Evolutionary conservation across 805 yeast species (phyloP).

Genomic region (Teunomyces aglyptinius): DNA sequence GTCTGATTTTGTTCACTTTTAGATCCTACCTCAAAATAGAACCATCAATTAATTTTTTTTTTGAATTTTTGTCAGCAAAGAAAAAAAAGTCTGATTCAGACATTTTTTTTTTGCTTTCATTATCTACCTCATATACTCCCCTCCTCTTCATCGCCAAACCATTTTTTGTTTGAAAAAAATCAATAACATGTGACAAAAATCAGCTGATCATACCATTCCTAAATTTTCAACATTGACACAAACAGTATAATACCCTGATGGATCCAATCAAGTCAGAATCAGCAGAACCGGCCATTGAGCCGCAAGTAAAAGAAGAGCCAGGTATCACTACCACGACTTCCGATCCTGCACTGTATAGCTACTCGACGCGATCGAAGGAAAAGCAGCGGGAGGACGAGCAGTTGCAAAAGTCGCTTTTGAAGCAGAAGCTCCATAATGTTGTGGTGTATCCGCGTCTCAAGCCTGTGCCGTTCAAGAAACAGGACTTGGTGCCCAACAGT

Average conservation of each 20-base stretch:
- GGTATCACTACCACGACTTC: neutral
- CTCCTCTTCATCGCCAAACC: neutral
- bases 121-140: neutral
- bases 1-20: neutral
- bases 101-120: neutral
- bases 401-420: slow-evolving; percentile 18
- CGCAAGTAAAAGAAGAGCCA: slow-evolving; percentile 15
- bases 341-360: slow-evolving; percentile 13
- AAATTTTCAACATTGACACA: neutral
- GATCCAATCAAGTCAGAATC: neutral
- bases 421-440: slow-evolving; percentile 29
- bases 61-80: neutral
- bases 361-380: slow-evolving; percentile 27
- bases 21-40: slow-evolving; percentile 2
- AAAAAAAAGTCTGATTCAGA: neutral
- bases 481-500: slow-evolving; percentile 7
- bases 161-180: neutral
- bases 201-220: neutral
- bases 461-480: slow-evolving; percentile 30
- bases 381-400: slow-evolving; percentile 16
- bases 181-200: neutral
- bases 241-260: neutral
- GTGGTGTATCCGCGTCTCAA: slow-evolving; percentile 35
- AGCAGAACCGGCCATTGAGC: slow-evolving; percentile 14
- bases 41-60: neutral